Base-by-base conservation (phyloP, 2,329 filamentous ascomycete genomes). In the Diaporthe ilicicola region DNA sequence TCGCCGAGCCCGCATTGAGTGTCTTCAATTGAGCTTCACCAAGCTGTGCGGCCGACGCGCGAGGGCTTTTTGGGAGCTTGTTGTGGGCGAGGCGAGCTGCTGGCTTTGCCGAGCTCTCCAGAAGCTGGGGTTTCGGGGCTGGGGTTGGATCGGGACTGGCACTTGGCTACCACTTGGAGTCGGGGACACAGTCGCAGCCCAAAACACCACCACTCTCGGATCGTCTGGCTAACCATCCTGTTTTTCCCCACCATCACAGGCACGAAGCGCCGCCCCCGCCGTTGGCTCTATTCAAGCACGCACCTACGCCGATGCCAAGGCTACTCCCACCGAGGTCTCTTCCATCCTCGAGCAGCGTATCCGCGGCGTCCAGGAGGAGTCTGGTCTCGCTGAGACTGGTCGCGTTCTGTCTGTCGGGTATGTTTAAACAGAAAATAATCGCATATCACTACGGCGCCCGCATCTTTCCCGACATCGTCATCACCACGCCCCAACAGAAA, bases 281-380 rank as follows among this genome's bases (percentile, higher is more conserved):
- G 87, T 89, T 81, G 85, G 87, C 79, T 86, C 90, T 78, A 88
- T 92, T 83, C 91, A 93, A 83, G 85, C 91, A 84, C 94, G 96
- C 87, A 90, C 90, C 85, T 98, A 97, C 87, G 95, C 94, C 83
- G 95, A 97, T 82, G 93, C 94, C 78, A 98, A 98, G 91, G 94
- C 96, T 81, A 86, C 94, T 73, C 96, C 96, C 79, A 99, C 95
- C 81, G 96, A 99, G 90, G 95, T 98, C 80, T 98, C 96, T 79
- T 98, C 95, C 79, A 98, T 99, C 86, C 93, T 99, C 83, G 96
- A 98, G 90, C 95, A 98, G 91, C 91, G 95, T 87, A 99, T 99
- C 82, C 94, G 96, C 84, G 96, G 96, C 89, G 94, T 98, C 78
- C 93, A 97, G 87, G 96, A 98, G 88, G 96, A 98, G 89, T 89